phyloP scores from a whole-genome alignment of 2,329 filamentous ascomycete species.

The Pseudocercospora musae region DNA sequence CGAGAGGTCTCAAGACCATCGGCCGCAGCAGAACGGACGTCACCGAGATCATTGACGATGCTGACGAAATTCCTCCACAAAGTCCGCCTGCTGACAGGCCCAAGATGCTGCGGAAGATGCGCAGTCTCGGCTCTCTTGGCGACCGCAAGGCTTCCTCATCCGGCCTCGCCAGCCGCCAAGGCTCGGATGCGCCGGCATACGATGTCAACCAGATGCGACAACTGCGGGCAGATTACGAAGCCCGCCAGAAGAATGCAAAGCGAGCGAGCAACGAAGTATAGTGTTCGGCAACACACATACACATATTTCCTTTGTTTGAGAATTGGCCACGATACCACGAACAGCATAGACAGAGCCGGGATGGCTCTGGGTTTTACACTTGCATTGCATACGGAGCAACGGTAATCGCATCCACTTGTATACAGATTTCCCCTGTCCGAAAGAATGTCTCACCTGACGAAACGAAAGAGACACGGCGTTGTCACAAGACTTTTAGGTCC shows the following conservation, averaged over 20 bases:
- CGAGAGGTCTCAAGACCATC: conserved; percentile 58
- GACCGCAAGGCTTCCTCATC: conserved; percentile 25
- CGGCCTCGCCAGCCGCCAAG: conserved; percentile 15
- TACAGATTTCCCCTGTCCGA: conserved; percentile 3
- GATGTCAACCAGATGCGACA: conserved; percentile 24
- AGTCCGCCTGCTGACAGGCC: conserved; percentile 19
- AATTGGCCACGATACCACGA: conserved; percentile 23
- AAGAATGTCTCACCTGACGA: conserved; percentile 1
- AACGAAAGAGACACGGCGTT: background rate
- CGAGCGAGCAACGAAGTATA: conserved; percentile 20
- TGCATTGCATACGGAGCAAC: conserved; percentile 18
- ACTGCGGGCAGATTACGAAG: conserved; percentile 19
- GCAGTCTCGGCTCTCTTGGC: conserved; percentile 34
- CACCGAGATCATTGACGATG: conserved; percentile 42
- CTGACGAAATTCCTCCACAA: conserved; percentile 7
- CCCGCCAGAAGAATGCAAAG: conserved; percentile 14
- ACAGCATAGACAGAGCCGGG: conserved; percentile 16
- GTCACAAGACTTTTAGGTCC: conserved; percentile 8
- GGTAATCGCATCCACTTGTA: conserved; percentile 11
- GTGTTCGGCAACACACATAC: background rate
- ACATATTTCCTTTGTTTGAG: conserved; percentile 15
- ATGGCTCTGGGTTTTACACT: conserved; percentile 11
- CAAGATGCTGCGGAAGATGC: conserved; percentile 37
- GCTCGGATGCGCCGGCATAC: conserved; percentile 19
- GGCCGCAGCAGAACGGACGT: conserved; percentile 53